Evolutionary conservation across 2,329 filamentous ascomycete genomes (phyloP).

Genomic region (Berkeleyomyces basicola): DNA sequence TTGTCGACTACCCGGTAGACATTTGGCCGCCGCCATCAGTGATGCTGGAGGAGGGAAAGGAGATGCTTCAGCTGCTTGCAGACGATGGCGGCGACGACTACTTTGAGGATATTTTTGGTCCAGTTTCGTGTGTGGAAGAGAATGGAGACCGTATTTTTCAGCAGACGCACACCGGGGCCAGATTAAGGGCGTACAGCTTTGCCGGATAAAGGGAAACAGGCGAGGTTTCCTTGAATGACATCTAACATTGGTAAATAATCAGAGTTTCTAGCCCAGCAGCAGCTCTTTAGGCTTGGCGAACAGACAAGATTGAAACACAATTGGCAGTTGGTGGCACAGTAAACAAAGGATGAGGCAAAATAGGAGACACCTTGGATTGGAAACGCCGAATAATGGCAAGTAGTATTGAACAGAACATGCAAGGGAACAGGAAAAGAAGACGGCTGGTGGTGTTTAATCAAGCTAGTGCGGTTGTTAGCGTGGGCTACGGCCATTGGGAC

Average conservation of each 20-base stretch:
- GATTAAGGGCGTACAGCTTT: not conserved
- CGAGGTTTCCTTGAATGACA: not conserved
- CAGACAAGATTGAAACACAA: not conserved
- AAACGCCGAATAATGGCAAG: not conserved
- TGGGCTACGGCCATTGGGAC: not conserved
- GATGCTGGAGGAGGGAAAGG: not conserved
- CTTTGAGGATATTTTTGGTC: conserved; percentile 9
- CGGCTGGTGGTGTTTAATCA: conserved; percentile 7
- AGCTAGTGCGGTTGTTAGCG: conserved; percentile 2
- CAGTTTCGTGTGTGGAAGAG: not conserved
- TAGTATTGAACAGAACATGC: not conserved
- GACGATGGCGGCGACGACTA: conserved; percentile 11
- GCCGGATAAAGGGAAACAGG: not conserved
- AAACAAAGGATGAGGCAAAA: not conserved
- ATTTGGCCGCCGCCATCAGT: not conserved
- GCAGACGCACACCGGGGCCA: not conserved
- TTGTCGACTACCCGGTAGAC: conserved; percentile 4
- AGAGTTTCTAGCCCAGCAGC: not conserved
- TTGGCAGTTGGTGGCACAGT: not conserved
- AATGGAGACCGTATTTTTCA: not conserved
- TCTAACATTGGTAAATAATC: not conserved
- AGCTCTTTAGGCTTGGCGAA: not conserved
- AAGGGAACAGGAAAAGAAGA: not conserved
- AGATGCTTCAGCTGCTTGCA: not conserved
- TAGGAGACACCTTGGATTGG: not conserved